phyloP scores from a whole-genome alignment of 805 yeast species.

The Schizosaccharomyces japonicus region DNA sequence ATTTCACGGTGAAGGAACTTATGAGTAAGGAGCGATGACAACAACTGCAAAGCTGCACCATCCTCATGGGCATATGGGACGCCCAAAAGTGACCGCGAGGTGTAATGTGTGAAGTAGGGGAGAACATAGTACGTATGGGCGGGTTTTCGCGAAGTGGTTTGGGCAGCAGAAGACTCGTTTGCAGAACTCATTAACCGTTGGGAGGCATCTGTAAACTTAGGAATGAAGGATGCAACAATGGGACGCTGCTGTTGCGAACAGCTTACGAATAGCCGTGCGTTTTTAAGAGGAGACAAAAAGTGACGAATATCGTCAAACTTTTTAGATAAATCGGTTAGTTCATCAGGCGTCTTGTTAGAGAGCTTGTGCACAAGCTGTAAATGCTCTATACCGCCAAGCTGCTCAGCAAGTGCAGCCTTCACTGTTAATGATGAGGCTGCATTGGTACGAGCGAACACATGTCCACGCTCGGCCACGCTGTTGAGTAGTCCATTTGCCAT shows the following conservation, averaged over 20 bases:
- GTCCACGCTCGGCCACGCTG: slow-evolving; percentile 68
- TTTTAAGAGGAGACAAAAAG: too few species aligned
- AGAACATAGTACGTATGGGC: not conserved
- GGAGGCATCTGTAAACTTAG: too few species aligned
- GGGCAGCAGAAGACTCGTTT: too few species aligned
- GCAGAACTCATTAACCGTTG: too few species aligned
- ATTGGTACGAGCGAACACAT: slow-evolving; percentile 48
- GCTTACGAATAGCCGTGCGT: too few species aligned
- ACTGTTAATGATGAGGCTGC: slow-evolving; percentile 42
- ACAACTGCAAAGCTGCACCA: slow-evolving; percentile 64
- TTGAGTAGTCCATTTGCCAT: slow-evolving; percentile 57
- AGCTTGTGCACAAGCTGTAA: slow-evolving; percentile 43
- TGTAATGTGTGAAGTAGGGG: slow-evolving; percentile 25
- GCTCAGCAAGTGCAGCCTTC: slow-evolving; percentile 36
- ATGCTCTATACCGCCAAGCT: slow-evolving; percentile 53
- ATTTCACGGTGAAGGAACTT: slow-evolving; percentile 70
- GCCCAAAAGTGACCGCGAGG: slow-evolving; percentile 47
- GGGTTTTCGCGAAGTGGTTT: too few species aligned
- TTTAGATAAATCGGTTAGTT: too few species aligned
- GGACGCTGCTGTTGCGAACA: too few species aligned
- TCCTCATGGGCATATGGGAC: slow-evolving; percentile 44
- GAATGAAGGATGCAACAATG: too few species aligned
- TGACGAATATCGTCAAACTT: too few species aligned
- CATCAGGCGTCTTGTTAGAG: too few species aligned
- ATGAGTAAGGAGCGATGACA: slow-evolving; percentile 59